Base-by-base conservation (phyloP, 495 filamentous ascomycete genomes). In the Aspergillus coremiiformis region DNA sequence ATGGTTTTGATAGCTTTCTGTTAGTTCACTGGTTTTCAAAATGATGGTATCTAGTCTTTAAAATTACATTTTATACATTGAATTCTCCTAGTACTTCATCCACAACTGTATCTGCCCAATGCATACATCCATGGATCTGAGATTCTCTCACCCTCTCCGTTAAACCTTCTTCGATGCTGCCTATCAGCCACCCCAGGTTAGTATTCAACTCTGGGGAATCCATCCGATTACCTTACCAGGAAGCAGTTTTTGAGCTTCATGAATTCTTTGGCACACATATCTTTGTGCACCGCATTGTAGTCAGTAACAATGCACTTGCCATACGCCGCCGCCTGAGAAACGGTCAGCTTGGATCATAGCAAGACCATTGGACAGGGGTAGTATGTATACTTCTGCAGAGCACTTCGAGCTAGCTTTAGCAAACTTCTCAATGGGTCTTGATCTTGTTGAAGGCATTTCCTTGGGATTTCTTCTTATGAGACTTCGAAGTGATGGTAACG, bases 271-370 rank as follows among this genome's bases (percentile, higher is more conserved):
- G 77, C 74, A 62, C 93, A 99, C 75, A 92, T 90, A 66, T 96
- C 89, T 58, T 95, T 95, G 56, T 91, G 79, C 4, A 96, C 82
- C 20, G 88, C 82, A 62, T 90, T 91, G 69, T 94, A 97, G 64
- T 99, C 92, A 8, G 81, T 81, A 29, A 93, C 76, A 51, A 99
- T 81, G 65, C 93, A 99, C 76, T 90, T 90, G 46, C 93, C 93
- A 61, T 97, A 99, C 14, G 79, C 77, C 7, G 89, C 77, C 45
- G 86, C 84, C 92, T 97, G 59, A 45, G 52, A 41, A 33, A 29
- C 8, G 44, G 49, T 64, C 48, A 53, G 49, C 26, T 19, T 20
- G 27, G 2, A 48, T 53, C 23, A 19, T 22, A 14, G 11, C 39
- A 50, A 15, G 49, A 3, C 22, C 9, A 15, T 30, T 44, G 2